Conservation (phyloP, 2,329 filamentous ascomycete species). For the Colletotrichum sp. region DNA sequence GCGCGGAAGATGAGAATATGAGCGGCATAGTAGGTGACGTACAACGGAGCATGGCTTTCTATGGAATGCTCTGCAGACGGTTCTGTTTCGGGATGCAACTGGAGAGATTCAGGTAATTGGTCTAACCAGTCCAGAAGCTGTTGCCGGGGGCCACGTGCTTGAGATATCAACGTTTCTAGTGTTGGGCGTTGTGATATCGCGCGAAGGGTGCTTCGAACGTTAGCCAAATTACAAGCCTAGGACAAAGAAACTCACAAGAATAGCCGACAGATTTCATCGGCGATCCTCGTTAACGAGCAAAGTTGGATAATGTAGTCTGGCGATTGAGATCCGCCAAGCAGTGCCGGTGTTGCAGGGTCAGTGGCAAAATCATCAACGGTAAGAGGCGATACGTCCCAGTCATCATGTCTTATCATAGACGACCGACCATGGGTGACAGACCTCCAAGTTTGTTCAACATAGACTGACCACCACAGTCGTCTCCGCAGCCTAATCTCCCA, state of each 20-base stretch:
- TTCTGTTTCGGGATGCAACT: not conserved
- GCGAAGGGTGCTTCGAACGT: not conserved
- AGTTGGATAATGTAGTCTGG: not conserved
- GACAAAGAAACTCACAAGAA: not conserved
- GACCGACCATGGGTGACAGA: not conserved
- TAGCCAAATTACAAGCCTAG: not conserved
- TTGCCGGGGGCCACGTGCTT: not conserved
- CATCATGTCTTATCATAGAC: not conserved
- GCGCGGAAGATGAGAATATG: not conserved
- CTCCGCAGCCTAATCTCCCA: not conserved
- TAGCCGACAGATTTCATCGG: not conserved
- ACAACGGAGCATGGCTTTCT: not conserved
- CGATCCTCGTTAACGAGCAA: not conserved
- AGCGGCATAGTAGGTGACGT: not conserved
- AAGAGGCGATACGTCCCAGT: not conserved
- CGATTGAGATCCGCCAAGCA: not conserved
- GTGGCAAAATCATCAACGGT: not conserved
- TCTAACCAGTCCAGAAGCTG: not conserved
- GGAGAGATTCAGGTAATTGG: not conserved
- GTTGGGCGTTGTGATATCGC: not conserved
- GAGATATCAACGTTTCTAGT: not conserved
- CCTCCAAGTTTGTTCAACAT: not conserved
- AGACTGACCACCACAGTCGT: not conserved
- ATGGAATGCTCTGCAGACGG: not conserved
- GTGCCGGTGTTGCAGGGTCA: not conserved